Conservation (phyloP, 1,139 yeast genomes). For the Sugiyamaella japonica region DNA sequence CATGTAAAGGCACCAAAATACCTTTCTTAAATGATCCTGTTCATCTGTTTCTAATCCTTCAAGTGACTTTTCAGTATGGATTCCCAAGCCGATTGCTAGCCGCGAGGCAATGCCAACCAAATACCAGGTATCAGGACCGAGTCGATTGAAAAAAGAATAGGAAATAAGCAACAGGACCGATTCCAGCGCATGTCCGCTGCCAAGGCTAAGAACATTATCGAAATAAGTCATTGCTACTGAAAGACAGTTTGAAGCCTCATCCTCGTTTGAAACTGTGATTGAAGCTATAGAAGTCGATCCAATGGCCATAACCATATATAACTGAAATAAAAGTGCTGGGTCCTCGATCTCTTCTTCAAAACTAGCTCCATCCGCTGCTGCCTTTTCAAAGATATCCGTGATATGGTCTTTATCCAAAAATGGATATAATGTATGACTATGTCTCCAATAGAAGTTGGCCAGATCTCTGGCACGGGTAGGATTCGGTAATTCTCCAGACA, state of each 20-base stretch:
- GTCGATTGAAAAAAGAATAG: constrained; percentile 32
- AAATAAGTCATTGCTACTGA: constrained; percentile 26
- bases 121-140: constrained; percentile 36
- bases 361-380: constrained; percentile 8
- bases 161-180: constrained; percentile 28
- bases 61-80: constrained; percentile 48
- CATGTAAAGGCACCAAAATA: constrained; percentile 34
- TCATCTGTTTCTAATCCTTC: constrained; percentile 25
- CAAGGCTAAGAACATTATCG: constrained; percentile 22
- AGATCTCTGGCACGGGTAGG: constrained; percentile 24
- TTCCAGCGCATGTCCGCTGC: constrained; percentile 25
- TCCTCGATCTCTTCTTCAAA: constrained; percentile 19
- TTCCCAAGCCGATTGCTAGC: constrained; percentile 63
- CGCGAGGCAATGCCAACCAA: constrained; percentile 57
- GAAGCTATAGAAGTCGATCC: constrained; percentile 32
- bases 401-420: constrained; percentile 23
- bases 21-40: constrained; percentile 29
- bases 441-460: constrained; percentile 30
- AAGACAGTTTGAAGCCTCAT: constrained; percentile 27
- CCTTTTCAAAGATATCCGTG: constrained; percentile 20
- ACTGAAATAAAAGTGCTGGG: constrained; percentile 26
- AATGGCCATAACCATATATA: constrained; percentile 31
- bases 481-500: constrained; percentile 19
- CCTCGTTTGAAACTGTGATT: constrained; percentile 26
- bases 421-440: constrained; percentile 30